Evolutionary conservation across 139 green algal genomes (phyloP).

Genomic region (Chlamydomonas eustigma): DNA sequence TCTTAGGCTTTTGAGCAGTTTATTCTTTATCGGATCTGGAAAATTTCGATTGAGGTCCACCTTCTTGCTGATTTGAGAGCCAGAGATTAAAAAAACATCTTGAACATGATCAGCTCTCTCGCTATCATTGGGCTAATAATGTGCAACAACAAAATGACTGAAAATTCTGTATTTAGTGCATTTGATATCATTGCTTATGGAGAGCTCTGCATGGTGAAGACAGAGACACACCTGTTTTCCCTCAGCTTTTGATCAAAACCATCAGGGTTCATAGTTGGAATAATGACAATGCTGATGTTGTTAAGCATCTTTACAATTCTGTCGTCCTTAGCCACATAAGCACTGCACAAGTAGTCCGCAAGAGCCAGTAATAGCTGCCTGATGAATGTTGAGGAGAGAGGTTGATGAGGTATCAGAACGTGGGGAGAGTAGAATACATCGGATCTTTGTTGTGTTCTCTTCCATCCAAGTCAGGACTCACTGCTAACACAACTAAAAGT

Average conservation of each 20-base stretch:
- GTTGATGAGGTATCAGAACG: neutral
- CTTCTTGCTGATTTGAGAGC: slow-evolving; percentile 28
- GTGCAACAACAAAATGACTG: no score
- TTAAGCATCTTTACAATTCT: neutral
- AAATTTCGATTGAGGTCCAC: slow-evolving; percentile 92
- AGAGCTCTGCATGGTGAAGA: no score
- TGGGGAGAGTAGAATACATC: no score
- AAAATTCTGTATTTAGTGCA: no score
- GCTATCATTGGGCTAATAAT: no score
- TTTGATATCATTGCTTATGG: no score
- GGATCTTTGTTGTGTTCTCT: no score
- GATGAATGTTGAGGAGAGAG: neutral
- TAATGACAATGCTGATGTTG: slow-evolving; percentile 25
- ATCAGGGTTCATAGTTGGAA: slow-evolving; percentile 87
- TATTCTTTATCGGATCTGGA: slow-evolving; percentile 60
- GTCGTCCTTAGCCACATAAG: neutral
- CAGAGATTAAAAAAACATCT: no score
- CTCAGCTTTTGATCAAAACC: slow-evolving; percentile 59
- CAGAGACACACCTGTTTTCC: no score
- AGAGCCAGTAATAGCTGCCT: slow-evolving; percentile 23
- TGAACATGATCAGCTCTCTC: no score
- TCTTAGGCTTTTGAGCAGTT: slow-evolving; percentile 7
- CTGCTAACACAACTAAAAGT: no score
- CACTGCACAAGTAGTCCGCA: neutral
- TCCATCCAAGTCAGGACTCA: no score